Evolutionary conservation across 176 grass and related monocot species (phyloP).

Genomic region (Areca catechu): DNA sequence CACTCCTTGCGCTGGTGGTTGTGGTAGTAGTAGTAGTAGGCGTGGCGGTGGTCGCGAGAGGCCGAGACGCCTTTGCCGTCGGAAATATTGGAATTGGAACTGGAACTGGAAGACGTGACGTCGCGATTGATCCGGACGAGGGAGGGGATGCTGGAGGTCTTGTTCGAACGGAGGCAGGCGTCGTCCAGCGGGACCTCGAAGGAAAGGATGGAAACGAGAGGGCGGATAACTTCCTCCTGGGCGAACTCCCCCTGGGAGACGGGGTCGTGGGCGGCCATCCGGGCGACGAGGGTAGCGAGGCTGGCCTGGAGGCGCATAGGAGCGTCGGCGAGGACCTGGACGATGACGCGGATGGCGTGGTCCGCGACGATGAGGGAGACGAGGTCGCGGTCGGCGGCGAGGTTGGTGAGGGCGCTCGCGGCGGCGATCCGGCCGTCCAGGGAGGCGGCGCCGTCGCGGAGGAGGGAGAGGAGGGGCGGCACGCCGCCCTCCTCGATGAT

Average conservation of each 20-base stretch:
- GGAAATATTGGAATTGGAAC: background rate
- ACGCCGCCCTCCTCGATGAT: slow-evolving; percentile 18
- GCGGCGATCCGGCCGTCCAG: slow-evolving; percentile 13
- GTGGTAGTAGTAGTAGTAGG: background rate
- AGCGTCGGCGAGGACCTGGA: slow-evolving; percentile 12
- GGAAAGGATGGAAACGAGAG: slow-evolving; percentile 11
- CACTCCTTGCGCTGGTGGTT: slow-evolving; percentile 7
- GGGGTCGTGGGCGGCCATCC: slow-evolving; percentile 4
- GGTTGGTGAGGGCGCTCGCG: slow-evolving; percentile 7
- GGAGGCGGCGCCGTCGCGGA: background rate
- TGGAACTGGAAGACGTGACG: background rate
- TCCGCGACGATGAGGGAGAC: background rate
- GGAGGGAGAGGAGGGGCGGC: slow-evolving; percentile 14
- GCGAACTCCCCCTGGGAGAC: slow-evolving; percentile 15
- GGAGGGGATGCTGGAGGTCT: slow-evolving; percentile 11
- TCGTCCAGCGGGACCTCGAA: slow-evolving; percentile 17
- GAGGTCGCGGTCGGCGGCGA: slow-evolving; percentile 1
- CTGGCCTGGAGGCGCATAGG: slow-evolving; percentile 11
- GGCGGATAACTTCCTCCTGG: slow-evolving; percentile 10
- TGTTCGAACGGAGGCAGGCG: background rate
- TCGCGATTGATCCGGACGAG: slow-evolving; percentile 1
- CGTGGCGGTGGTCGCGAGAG: background rate
- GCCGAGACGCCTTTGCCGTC: background rate
- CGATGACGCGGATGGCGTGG: slow-evolving; percentile 1
- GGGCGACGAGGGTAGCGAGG: slow-evolving; percentile 3